Conservation (phyloP, 306 rosid species). For the Glycyrrhiza uralensis region DNA sequence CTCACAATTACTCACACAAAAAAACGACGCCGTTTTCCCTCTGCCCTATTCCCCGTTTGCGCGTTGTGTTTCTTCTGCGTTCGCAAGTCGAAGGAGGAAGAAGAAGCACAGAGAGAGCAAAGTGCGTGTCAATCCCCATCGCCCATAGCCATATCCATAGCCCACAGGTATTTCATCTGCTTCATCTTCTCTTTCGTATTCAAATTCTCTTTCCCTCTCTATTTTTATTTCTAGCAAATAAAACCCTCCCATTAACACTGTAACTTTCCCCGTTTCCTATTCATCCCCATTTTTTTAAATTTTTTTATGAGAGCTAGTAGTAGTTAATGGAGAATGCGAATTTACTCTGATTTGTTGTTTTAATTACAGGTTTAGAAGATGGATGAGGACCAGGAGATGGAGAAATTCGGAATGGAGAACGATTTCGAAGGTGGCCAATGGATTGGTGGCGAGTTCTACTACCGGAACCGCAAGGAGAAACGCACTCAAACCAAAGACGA, state of each 20-base stretch:
- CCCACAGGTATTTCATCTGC: background rate
- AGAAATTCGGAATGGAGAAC: slow-evolving; percentile 73
- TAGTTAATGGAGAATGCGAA: background rate
- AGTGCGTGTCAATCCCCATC: background rate
- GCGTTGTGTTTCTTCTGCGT: background rate
- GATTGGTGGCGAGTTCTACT: slow-evolving; percentile 72
- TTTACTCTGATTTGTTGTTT: background rate
- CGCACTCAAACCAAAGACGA: slow-evolving; percentile 76
- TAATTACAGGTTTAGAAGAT: slow-evolving; percentile 29
- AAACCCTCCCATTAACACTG: background rate
- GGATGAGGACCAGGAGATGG: slow-evolving; percentile 91
- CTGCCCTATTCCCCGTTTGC: background rate
- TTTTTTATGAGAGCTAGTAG: background rate
- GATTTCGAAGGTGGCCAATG: slow-evolving; percentile 75
- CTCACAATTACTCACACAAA: too few relatives aligned
- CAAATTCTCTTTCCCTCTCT: background rate
- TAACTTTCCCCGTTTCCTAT: background rate
- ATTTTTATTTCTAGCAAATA: too few relatives aligned
- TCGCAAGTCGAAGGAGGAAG: background rate
- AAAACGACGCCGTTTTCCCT: background rate
- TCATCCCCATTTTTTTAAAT: background rate
- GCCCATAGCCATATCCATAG: background rate
- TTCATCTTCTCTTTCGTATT: background rate
- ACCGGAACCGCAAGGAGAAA: slow-evolving; percentile 58
- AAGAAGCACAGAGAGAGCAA: background rate